A percentile compares a stretch with the other conserved stretches of the same genome.
Evolutionary conservation across 768 basidiomycete genomes (phyloP).

Genomic region (Pleurotus djamor): DNA sequence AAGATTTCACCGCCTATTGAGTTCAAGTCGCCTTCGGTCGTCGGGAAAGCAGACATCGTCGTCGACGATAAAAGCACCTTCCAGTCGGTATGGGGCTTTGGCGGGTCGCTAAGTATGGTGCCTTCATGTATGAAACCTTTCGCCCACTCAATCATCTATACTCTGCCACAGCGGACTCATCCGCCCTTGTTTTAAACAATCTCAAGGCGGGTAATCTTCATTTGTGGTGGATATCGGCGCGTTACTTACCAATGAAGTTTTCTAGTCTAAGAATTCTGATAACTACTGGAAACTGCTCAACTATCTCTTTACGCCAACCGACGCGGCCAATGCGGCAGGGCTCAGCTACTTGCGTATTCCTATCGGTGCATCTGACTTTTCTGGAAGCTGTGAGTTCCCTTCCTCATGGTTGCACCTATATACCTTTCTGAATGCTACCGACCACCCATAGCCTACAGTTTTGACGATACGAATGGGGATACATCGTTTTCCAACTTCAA

Average conservation of each 20-base stretch:
- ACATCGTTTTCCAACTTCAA: conserved; percentile 57
- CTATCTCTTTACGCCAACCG: conserved; percentile 59
- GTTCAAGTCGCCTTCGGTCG: conserved; percentile 54
- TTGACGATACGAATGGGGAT: conserved; percentile 63
- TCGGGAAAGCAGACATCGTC: conserved; percentile 60
- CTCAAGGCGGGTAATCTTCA: conserved; percentile 49
- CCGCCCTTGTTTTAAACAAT: conserved; percentile 56
- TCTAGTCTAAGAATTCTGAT: conserved; percentile 43
- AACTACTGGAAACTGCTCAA: conserved; percentile 60
- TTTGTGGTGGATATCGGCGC: background rate
- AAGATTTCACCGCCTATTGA: conserved; percentile 46
- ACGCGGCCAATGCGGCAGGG: conserved; percentile 62
- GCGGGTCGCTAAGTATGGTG: conserved; percentile 55
- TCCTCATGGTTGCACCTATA: background rate
- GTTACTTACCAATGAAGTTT: background rate
- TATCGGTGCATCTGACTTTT: conserved; percentile 76
- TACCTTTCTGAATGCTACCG: background rate
- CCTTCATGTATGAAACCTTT: too few species aligned
- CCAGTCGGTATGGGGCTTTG: conserved; percentile 68
- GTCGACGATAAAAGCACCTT: conserved; percentile 52
- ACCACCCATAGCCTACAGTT: conserved; percentile 49
- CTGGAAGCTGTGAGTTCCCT: conserved; percentile 41
- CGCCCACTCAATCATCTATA: background rate
- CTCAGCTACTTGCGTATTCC: conserved; percentile 69
- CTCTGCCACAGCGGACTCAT: conserved; percentile 58